Base-by-base conservation (phyloP, 2,329 filamentous ascomycete species). In the Venturia oleaginea region DNA sequence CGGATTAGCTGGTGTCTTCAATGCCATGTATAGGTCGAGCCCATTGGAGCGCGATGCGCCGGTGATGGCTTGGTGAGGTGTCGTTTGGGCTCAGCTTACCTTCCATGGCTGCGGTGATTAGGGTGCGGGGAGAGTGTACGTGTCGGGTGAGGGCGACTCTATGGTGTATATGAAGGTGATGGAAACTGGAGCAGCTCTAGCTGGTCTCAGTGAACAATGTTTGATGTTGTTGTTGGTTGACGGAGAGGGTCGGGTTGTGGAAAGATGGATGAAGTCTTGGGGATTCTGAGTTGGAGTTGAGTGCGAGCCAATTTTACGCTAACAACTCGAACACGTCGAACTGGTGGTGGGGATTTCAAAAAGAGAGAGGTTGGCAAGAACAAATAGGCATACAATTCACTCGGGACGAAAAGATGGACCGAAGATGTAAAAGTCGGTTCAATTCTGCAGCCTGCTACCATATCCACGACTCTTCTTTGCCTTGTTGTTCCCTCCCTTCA, bases 11-110 rank as follows among this genome's bases (percentile, higher is more conserved):
- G 10, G 30, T 38, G 34, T 59, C 22, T n/a, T 17, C 40, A 57
- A 57, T 34, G 51, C 27, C 51, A n/a, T 22, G 7, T 17, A n/a
- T 30, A 57, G 51, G 27, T 57, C 51, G 51, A 57, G 51, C 51
- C 34, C 30, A 30, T 43, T n/a, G 27, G 32, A 2, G 13, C n/a
- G 51, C 40, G 30, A 43, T 43, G 51, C 34, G 51, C 32, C 32
- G 51, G 22, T 59, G 66, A 68, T 67, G 68, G n/a, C n/a, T n/a
- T n/a, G n/a, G 68, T 68, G 70, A 68, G 72, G 71, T 72, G 69
- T 73, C 72, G 72, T 68, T 68, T 68, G 72, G 68, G 69, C 24
- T 48, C 37, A 68, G 74, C 83, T 80, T 84, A 88, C 85, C 85
- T 81, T 88, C 84, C 84, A 86, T 86, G 71, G 65, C 63, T 63